Evolutionary conservation across 805 yeast genomes (phyloP).

Genomic region (Wickerhamomyces chaumierensis): DNA sequence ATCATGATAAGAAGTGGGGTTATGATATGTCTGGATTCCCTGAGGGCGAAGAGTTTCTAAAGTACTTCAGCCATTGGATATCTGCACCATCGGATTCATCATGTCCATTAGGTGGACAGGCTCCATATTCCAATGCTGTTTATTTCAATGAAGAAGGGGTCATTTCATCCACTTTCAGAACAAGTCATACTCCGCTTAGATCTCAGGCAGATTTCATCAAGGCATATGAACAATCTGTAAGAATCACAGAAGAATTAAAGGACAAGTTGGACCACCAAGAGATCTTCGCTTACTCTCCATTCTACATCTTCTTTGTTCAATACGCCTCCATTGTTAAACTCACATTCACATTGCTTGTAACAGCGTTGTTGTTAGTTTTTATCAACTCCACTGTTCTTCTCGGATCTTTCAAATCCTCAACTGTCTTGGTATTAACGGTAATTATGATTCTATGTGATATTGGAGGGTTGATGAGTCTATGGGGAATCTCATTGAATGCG

Average conservation of each 20-base stretch:
- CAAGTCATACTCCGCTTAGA: constrained; percentile 67
- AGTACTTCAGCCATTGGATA: constrained; percentile 72
- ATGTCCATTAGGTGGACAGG: constrained; percentile 93
- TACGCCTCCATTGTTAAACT: constrained; percentile 54
- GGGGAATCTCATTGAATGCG: constrained; percentile 76
- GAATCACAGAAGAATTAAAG: constrained; percentile 51
- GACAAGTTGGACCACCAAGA: constrained; percentile 28
- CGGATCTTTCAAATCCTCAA: constrained; percentile 56
- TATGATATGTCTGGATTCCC: constrained; percentile 80
- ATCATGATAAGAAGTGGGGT: constrained; percentile 50
- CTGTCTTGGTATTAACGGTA: constrained; percentile 46
- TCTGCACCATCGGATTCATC: constrained; percentile 64
- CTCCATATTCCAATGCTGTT: constrained; percentile 67
- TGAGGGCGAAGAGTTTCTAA: constrained; percentile 56
- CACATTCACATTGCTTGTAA: constrained; percentile 39
- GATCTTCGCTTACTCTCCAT: constrained; percentile 85
- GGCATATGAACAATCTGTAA: constrained; percentile 62
- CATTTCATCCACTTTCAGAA: constrained; percentile 58
- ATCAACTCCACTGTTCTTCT: constrained; percentile 42
- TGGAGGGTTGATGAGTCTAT: constrained; percentile 68
- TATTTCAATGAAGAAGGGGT: constrained; percentile 32
- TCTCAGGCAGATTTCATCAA: constrained; percentile 77
- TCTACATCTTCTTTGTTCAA: constrained; percentile 88
- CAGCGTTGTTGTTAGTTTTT: constrained; percentile 45
- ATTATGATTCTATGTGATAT: constrained; percentile 56